These are phyloP conservation scores for Calendula officinalis DNA, from an alignment of 129 eudicot genomes.

Conservation along the genomic window DNA sequence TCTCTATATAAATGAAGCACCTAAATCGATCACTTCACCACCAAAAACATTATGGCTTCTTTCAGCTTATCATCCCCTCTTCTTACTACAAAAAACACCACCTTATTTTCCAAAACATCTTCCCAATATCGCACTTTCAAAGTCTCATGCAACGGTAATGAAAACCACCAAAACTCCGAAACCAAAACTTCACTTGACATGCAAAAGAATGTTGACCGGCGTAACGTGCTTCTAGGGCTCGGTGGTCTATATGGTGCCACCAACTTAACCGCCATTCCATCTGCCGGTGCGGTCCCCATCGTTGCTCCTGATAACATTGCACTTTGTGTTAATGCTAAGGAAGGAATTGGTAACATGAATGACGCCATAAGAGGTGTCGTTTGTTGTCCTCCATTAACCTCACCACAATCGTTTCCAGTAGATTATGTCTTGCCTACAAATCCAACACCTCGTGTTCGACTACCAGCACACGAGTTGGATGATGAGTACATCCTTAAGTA, in stretches of 20 bases:
- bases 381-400: too few species aligned
- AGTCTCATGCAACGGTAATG: background rate
- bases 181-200: background rate
- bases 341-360: background rate
- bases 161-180: background rate
- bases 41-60: conserved; percentile 4
- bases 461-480: conserved; percentile 22
- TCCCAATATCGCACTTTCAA: background rate
- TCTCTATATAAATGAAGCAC: background rate
- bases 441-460: too few species aligned
- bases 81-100: conserved; percentile 1
- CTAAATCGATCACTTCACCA: background rate
- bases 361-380: too few species aligned
- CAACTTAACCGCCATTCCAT: conserved; percentile 6
- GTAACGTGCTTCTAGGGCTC: conserved; percentile 16
- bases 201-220: conserved; percentile 6
- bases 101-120: conserved; percentile 3
- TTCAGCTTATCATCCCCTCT: conserved; percentile 3
- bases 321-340: background rate
- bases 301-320: background rate
- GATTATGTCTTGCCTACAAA: too few species aligned
- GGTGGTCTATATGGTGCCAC: conserved; percentile 9
- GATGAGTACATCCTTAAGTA: conserved; percentile 9
- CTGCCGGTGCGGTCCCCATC: conserved; percentile 5
- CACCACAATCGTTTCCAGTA: too few species aligned